Evolutionary conservation across 495 filamentous ascomycete genomes (phyloP).

Genomic region (Echria macrotheca): DNA sequence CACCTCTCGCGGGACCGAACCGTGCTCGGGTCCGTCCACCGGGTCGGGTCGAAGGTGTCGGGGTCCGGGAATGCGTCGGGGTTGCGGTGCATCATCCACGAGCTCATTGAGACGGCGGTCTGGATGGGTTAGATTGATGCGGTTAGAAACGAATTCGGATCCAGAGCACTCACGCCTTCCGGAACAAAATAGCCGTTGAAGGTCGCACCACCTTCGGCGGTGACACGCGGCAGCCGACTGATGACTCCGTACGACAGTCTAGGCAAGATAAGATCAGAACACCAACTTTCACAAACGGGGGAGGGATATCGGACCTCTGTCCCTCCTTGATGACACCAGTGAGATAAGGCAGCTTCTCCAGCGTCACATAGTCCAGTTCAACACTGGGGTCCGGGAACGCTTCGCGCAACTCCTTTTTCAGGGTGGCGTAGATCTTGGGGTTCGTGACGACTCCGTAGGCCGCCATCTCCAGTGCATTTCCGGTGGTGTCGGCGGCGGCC

Average conservation of each 20-base stretch:
- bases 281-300: too few species aligned
- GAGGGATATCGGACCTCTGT: constrained; percentile 11
- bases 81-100: constrained; percentile 29
- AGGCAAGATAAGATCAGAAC: too few species aligned
- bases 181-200: constrained; percentile 10
- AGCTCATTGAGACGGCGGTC: constrained; percentile 20
- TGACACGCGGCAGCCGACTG: constrained; percentile 27
- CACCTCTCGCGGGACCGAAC: constrained; percentile 26
- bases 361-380: constrained; percentile 5
- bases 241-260: constrained; percentile 18
- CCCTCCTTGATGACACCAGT: constrained; percentile 29
- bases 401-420: constrained; percentile 28
- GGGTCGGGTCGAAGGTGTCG: constrained; percentile 42
- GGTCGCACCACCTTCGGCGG: constrained; percentile 19
- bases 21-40: constrained; percentile 23
- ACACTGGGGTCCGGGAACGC: constrained; percentile 29
- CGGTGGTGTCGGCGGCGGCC: constrained; percentile 39
- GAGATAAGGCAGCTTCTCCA: constrained; percentile 32
- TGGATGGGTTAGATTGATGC: not conserved
- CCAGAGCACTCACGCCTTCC: constrained; percentile 2
- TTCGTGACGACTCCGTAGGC: constrained; percentile 29
- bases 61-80: constrained; percentile 40
- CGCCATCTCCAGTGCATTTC: constrained; percentile 34
- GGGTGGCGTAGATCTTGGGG: constrained; percentile 24
- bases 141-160: not conserved